phyloP scores from a whole-genome alignment of 2,329 filamentous ascomycete species.

The Mycocentrospora acerina region DNA sequence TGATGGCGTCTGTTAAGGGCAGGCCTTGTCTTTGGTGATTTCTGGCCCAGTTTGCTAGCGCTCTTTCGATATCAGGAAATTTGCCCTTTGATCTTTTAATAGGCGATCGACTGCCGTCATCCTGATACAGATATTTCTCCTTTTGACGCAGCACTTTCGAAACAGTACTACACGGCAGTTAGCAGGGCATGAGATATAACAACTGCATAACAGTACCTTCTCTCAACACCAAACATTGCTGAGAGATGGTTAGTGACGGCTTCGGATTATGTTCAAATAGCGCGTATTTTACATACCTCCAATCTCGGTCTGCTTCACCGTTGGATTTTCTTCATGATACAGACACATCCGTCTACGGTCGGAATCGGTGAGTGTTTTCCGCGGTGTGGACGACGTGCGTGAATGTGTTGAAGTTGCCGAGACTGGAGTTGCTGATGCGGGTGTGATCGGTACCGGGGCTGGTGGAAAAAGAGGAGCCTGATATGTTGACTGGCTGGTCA shows the following conservation, averaged over 20 bases:
- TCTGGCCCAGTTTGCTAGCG: conserved; percentile 81
- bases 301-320: conserved; percentile 93
- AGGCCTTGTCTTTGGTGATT: conserved; percentile 78
- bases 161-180: conserved; percentile 71
- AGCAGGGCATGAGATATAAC: conserved; percentile 13
- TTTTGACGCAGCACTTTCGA: conserved; percentile 94
- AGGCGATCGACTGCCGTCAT: conserved; percentile 76
- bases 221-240: conserved; percentile 91
- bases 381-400: conserved; percentile 61
- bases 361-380: conserved; percentile 86
- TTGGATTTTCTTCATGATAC: conserved; percentile 87
- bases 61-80: conserved; percentile 87
- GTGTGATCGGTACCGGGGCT: conserved; percentile 40
- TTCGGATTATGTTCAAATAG: conserved; percentile 1
- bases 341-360: conserved; percentile 92
- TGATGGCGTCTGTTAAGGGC: conserved; percentile 74
- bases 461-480: conserved; percentile 41
- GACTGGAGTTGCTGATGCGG: conserved; percentile 42
- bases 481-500: conserved; percentile 46
- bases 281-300: conserved; percentile 61
- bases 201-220: conserved; percentile 67
- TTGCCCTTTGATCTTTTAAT: conserved; percentile 83
- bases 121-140: conserved; percentile 86
- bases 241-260: conserved; percentile 32
- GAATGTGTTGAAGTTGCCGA: conserved; percentile 43